These are phyloP conservation scores for Gamarada debralockiae DNA, from an alignment of 495 filamentous ascomycete species.

Conservation along the genomic window DNA sequence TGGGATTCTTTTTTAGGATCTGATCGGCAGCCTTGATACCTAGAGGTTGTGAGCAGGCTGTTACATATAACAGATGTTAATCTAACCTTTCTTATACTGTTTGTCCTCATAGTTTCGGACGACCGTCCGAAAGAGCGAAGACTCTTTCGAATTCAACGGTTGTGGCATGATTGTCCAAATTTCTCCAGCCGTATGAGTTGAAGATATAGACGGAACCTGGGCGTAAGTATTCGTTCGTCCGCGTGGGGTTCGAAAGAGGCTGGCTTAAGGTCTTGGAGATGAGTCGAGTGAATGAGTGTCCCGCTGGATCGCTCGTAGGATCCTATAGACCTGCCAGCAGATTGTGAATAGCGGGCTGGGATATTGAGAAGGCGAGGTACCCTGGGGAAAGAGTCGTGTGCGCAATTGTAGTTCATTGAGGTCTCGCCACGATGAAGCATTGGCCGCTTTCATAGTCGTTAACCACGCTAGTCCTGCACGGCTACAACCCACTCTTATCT, in stretches of 20 bases:
- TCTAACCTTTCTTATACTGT: conserved; percentile 89
- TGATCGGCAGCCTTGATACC: conserved; percentile 91
- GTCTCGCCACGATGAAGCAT: not conserved
- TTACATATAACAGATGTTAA: not conserved
- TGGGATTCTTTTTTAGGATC: conserved; percentile 88
- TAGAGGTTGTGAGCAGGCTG: conserved; percentile 26
- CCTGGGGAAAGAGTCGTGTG: not conserved
- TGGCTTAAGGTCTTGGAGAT: not conserved
- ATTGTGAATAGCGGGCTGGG: not conserved
- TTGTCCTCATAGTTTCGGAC: conserved; percentile 96
- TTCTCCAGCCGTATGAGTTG: not conserved
- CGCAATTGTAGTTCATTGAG: not conserved
- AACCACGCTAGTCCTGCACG: too few relatives aligned
- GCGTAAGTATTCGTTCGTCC: not conserved
- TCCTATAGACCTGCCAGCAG: not conserved
- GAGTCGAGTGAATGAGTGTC: not conserved
- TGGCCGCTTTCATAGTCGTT: too few relatives aligned
- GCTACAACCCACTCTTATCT: too few relatives aligned
- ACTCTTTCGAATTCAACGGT: conserved; percentile 84
- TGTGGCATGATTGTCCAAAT: conserved; percentile 57
- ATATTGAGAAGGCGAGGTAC: not conserved
- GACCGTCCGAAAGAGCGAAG: conserved; percentile 87
- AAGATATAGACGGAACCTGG: not conserved
- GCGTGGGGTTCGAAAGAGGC: not conserved
- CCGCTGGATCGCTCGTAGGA: not conserved